These are phyloP conservation scores for Anethum foeniculum DNA, from an alignment of 140 eudicot genomes.

Conservation along the genomic window DNA sequence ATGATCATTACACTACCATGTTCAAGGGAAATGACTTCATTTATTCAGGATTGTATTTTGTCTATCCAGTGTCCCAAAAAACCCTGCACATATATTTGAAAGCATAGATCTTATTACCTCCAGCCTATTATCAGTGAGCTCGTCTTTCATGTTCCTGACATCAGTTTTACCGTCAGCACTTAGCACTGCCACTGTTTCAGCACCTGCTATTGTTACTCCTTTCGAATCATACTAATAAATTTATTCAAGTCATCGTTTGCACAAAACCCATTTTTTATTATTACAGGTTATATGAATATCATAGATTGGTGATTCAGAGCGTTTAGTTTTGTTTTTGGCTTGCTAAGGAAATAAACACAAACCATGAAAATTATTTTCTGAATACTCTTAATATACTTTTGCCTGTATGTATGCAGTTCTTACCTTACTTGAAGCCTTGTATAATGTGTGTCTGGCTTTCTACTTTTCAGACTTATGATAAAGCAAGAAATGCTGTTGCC, in stretches of 20 bases:
- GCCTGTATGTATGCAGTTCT: neutral
- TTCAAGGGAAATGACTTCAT: neutral
- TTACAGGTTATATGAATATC: neutral
- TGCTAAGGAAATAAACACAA: neutral
- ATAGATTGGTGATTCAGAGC: neutral
- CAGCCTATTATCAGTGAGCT: neutral
- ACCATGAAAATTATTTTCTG: neutral
- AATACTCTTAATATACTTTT: neutral
- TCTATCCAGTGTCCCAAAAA: neutral
- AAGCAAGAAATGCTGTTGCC: constrained; percentile 98
- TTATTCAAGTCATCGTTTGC: neutral
- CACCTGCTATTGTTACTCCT: neutral
- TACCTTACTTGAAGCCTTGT: neutral
- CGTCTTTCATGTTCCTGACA: neutral
- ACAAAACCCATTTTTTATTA: neutral
- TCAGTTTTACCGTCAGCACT: neutral
- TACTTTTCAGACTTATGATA: constrained; percentile 69
- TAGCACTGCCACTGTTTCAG: neutral
- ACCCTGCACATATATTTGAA: neutral
- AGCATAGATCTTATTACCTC: neutral
- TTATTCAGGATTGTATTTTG: too few relatives aligned
- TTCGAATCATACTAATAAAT: neutral
- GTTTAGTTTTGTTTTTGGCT: neutral
- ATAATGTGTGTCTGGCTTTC: neutral
- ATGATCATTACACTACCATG: neutral